A percentile compares a stretch with the other conserved stretches of the same genome.
Evolutionary conservation across 768 basidiomycete genomes (phyloP).

Genomic region (Lanmaoa pseudosensibilis): DNA sequence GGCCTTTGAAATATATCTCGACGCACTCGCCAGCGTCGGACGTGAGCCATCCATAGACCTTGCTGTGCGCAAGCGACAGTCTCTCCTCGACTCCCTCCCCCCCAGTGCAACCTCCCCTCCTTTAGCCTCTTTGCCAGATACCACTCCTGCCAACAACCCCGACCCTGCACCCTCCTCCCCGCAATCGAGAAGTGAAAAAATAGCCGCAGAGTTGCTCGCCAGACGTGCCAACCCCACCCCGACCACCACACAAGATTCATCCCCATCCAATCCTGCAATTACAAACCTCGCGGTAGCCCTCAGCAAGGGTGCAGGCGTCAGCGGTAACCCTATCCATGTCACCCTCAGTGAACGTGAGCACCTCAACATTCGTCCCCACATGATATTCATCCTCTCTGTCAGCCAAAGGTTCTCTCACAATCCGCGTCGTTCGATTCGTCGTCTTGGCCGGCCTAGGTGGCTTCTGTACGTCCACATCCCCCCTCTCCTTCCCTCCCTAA

Average conservation of each 20-base stretch:
- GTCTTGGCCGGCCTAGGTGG: slow-evolving; percentile 53
- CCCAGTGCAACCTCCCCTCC: background rate
- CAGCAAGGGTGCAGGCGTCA: slow-evolving; percentile 43
- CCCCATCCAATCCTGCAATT: slow-evolving; percentile 35
- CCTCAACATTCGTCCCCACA: background rate
- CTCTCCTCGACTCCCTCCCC: slow-evolving; percentile 48
- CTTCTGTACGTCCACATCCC: slow-evolving; percentile 55
- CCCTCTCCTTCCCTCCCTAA: slow-evolving; percentile 4
- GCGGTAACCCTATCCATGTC: slow-evolving; percentile 70
- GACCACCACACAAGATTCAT: slow-evolving; percentile 6
- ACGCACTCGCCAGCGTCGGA: slow-evolving; percentile 59
- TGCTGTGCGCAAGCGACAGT: slow-evolving; percentile 71
- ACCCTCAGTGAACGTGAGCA: slow-evolving; percentile 77
- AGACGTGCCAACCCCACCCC: slow-evolving; percentile 19
- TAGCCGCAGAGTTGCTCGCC: slow-evolving; percentile 43
- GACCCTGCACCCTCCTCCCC: slow-evolving; percentile 8
- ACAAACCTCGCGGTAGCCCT: slow-evolving; percentile 44
- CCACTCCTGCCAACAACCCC: slow-evolving; percentile 18
- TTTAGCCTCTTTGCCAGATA: slow-evolving; percentile 2
- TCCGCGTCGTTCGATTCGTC: slow-evolving; percentile 63
- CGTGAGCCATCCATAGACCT: slow-evolving; percentile 55
- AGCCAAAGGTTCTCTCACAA: slow-evolving; percentile 72
- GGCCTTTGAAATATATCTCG: slow-evolving; percentile 77
- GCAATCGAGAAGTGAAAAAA: slow-evolving; percentile 40
- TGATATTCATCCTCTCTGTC: background rate